A percentile compares a stretch with the other conserved stretches of the same genome.
Conservation (phyloP, 2,329 filamentous ascomycete genomes). For the Bipolaris bicolor region DNA sequence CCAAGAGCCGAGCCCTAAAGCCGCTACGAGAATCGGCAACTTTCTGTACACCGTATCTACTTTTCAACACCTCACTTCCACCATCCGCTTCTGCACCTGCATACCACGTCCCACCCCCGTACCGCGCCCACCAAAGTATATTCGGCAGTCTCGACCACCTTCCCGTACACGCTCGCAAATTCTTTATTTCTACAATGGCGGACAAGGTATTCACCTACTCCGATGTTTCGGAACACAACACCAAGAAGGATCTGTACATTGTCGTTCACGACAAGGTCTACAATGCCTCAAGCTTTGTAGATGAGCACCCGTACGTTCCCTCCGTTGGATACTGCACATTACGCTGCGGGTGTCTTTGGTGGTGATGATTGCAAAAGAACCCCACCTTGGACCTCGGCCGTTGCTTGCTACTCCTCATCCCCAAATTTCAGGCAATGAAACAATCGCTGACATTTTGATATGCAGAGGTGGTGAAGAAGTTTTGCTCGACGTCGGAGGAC, state of each 20-base stretch:
- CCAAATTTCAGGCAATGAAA: not conserved
- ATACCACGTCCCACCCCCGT: not conserved
- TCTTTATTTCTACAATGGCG: slow-evolving; percentile 38
- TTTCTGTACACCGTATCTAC: slow-evolving; percentile 19
- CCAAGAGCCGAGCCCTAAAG: slow-evolving; percentile 14
- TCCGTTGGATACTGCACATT: not conserved
- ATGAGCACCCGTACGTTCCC: slow-evolving; percentile 85
- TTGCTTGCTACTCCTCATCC: not conserved
- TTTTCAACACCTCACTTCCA: slow-evolving; percentile 8
- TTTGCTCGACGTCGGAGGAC: slow-evolving; percentile 90
- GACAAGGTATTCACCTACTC: slow-evolving; percentile 51
- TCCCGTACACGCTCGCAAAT: slow-evolving; percentile 2
- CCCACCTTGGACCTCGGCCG: slow-evolving; percentile 5
- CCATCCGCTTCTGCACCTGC: slow-evolving; percentile 2
- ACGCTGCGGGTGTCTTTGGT: not conserved
- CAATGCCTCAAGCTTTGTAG: slow-evolving; percentile 84
- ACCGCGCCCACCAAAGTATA: slow-evolving; percentile 4
- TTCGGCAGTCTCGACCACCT: slow-evolving; percentile 1
- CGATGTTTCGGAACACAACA: slow-evolving; percentile 49
- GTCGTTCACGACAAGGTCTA: slow-evolving; percentile 98
- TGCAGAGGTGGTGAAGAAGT: slow-evolving; percentile 96
- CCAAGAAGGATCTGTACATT: slow-evolving; percentile 89
- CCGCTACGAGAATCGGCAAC: slow-evolving; percentile 19
- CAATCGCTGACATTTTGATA: slow-evolving; percentile 14
- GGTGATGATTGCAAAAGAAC: not conserved